Conservation (phyloP, 768 basidiomycete genomes). For the Lactarius tabidus region DNA sequence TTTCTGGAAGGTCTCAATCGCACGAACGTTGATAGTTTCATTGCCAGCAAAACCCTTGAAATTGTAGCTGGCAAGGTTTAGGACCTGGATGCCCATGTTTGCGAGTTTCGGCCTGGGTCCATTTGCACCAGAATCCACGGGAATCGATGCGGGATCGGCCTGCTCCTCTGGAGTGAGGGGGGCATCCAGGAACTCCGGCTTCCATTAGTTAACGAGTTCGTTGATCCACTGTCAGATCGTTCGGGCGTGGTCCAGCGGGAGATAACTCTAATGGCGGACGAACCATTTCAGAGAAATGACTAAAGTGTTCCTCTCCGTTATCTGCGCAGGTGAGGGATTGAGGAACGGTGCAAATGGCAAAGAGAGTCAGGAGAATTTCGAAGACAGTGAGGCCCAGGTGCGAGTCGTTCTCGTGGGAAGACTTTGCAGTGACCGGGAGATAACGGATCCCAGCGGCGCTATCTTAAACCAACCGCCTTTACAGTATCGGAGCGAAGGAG, state of each 20-base stretch:
- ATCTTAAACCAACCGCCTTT: conserved; percentile 62
- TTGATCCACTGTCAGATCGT: conserved; percentile 75
- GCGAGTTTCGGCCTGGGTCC: conserved; percentile 80
- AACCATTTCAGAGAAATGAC: conserved; percentile 87
- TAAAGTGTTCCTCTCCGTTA: conserved; percentile 79
- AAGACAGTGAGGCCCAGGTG: conserved; percentile 89
- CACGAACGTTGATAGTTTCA: conserved; percentile 79
- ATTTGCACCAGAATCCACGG: conserved; percentile 73
- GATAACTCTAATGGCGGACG: neutral
- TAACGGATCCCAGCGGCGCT: conserved; percentile 77
- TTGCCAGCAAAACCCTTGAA: conserved; percentile 88
- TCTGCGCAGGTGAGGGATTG: conserved; percentile 88
- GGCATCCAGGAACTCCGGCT: conserved; percentile 74
- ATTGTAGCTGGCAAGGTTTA: conserved; percentile 88
- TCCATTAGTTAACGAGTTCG: conserved; percentile 95
- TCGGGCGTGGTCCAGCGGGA: neutral
- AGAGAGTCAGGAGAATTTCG: conserved; percentile 82
- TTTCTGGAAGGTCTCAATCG: conserved; percentile 77
- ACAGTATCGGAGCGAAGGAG: conserved; percentile 60
- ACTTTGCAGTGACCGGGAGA: conserved; percentile 90
- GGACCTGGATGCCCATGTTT: conserved; percentile 64
- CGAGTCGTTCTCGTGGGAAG: conserved; percentile 94
- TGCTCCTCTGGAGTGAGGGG: conserved; percentile 57
- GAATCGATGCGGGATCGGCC: conserved; percentile 67
- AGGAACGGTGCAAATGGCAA: conserved; percentile 85